Percentiles rank a stretch among this genome's conserved stretches.
These are phyloP conservation scores for Sordariomycetes sp. DNA, from an alignment of 2,329 filamentous ascomycete species.

Conservation along the genomic window DNA sequence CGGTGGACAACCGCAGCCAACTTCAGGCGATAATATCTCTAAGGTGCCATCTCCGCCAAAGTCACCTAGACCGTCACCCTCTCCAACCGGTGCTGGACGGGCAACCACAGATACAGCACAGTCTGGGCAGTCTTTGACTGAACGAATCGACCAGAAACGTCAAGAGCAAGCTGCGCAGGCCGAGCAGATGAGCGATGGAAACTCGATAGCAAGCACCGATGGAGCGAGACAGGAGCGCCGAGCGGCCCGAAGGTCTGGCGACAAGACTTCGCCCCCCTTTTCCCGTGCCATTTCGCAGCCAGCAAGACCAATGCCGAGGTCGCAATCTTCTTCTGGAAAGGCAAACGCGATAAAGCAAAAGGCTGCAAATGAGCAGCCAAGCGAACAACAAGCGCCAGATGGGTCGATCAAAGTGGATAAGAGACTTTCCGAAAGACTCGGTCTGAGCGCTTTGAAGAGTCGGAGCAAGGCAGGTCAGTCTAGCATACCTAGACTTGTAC, in stretches of 20 bases:
- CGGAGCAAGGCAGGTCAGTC: slow-evolving; percentile 53
- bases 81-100: slow-evolving; percentile 10
- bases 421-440: slow-evolving; percentile 66
- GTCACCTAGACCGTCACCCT: slow-evolving; percentile 10
- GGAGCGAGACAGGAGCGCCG: slow-evolving; percentile 22
- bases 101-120: slow-evolving; percentile 10
- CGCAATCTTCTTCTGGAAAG: slow-evolving; percentile 35
- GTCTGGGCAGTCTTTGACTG: slow-evolving; percentile 23
- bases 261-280: slow-evolving; percentile 41
- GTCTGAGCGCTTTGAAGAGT: slow-evolving; percentile 54
- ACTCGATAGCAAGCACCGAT: slow-evolving; percentile 9
- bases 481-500: slow-evolving; percentile 79
- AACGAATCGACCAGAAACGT: slow-evolving; percentile 42
- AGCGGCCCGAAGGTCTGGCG: slow-evolving; percentile 33
- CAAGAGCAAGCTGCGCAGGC: slow-evolving; percentile 30
- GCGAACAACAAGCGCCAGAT: slow-evolving; percentile 15
- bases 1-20: slow-evolving; percentile 5
- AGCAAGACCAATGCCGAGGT: slow-evolving; percentile 32
- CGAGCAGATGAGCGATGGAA: slow-evolving; percentile 21
- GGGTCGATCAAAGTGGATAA: slow-evolving; percentile 52
- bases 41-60: slow-evolving; percentile 2
- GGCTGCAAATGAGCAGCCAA: slow-evolving; percentile 11
- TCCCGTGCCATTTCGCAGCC: slow-evolving; percentile 45
- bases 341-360: slow-evolving; percentile 25
- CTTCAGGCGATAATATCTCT: slow-evolving; percentile 1